These are phyloP conservation scores for Kodamaea hsintzibuensis DNA, from an alignment of 805 yeast species.

Conservation along the genomic window DNA sequence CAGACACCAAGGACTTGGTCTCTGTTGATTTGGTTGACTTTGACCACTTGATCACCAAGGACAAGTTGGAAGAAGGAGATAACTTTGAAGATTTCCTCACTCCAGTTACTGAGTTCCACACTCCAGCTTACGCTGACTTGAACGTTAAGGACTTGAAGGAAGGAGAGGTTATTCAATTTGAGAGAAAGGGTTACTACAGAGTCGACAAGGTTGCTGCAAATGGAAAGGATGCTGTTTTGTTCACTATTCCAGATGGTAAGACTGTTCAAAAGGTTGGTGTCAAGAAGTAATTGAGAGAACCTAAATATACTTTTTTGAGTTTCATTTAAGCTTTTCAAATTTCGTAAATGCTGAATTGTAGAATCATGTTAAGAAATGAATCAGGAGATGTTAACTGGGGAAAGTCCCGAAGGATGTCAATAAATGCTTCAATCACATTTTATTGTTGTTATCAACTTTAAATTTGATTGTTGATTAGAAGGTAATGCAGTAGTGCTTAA, in stretches of 20 bases:
- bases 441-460: too few relatives aligned
- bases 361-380: too few relatives aligned
- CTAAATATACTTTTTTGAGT: neutral
- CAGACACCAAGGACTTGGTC: slow-evolving; percentile 29
- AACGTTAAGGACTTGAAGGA: slow-evolving; percentile 25
- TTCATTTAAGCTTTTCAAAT: too few relatives aligned
- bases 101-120: slow-evolving; percentile 26
- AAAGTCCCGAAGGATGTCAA: too few relatives aligned
- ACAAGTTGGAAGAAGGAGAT: slow-evolving; percentile 33
- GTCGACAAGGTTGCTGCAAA: slow-evolving; percentile 23
- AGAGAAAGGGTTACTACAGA: slow-evolving; percentile 33
- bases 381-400: too few relatives aligned
- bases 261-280: slow-evolving; percentile 20
- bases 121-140: slow-evolving; percentile 26
- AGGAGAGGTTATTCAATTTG: slow-evolving; percentile 29
- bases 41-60: slow-evolving; percentile 36
- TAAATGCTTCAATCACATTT: too few relatives aligned
- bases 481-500: too few relatives aligned
- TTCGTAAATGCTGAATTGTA: too few relatives aligned
- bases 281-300: slow-evolving; percentile 6
- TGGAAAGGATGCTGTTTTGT: slow-evolving; percentile 27
- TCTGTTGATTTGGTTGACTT: slow-evolving; percentile 29
- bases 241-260: slow-evolving; percentile 32
- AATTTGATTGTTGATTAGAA: too few relatives aligned
- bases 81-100: slow-evolving; percentile 33